A percentile compares a stretch with the other conserved stretches of the same genome.
Evolutionary conservation across 192 early-diverging fungal genomes (phyloP).

Genomic region (Linnemannia schmuckeri): DNA sequence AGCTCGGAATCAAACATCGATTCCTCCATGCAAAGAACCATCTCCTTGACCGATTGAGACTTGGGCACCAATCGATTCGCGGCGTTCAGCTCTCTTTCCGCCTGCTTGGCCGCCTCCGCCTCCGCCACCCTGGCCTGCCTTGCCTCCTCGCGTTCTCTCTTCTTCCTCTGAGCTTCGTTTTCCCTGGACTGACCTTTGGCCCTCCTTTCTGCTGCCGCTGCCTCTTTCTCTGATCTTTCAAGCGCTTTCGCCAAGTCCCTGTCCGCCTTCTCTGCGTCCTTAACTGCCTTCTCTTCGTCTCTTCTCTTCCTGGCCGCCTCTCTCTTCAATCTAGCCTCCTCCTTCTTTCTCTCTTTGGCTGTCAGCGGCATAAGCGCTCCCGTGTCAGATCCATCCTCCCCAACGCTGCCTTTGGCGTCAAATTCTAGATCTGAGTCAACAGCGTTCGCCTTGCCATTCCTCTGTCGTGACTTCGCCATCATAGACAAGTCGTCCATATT

Average conservation of each 20-base stretch:
- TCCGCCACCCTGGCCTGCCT: conserved; percentile 7
- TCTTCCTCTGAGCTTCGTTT: not conserved
- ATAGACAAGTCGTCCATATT: too few species aligned
- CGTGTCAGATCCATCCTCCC: not conserved
- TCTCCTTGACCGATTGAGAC: conserved; percentile 52
- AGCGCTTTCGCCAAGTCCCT: not conserved
- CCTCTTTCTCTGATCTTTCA: not conserved
- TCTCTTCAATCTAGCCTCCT: not conserved
- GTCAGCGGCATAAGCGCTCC: not conserved
- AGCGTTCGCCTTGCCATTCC: not conserved
- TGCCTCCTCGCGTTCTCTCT: conserved; percentile 5
- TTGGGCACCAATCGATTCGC: conserved; percentile 54
- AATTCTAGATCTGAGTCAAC: not conserved
- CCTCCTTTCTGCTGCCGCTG: not conserved
- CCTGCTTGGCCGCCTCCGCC: conserved; percentile 36
- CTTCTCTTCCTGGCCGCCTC: not conserved
- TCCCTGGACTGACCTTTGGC: not conserved
- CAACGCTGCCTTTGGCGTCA: not conserved
- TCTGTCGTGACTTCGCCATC: not conserved
- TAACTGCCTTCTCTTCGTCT: conserved; percentile 1
- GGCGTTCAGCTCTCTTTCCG: conserved; percentile 19
- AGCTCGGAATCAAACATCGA: conserved; percentile 34
- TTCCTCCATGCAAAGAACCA: conserved; percentile 58
- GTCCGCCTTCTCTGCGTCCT: conserved; percentile 9
- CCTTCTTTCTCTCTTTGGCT: not conserved